Base-by-base conservation (phyloP, 2,329 filamentous ascomycete genomes). In the Tolypocladium guangdongense region DNA sequence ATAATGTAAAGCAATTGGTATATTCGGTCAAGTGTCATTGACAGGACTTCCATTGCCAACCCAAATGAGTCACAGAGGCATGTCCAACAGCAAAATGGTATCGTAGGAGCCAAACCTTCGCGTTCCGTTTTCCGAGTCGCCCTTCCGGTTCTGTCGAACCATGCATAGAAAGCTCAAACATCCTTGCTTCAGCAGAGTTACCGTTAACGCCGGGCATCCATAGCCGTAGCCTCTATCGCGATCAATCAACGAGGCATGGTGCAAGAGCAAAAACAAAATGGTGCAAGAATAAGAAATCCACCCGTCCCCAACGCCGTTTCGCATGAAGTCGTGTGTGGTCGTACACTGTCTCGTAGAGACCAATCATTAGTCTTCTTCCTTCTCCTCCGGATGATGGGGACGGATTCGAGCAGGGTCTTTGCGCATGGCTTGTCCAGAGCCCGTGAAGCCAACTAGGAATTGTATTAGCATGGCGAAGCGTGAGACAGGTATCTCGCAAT, bases 381-480 rank as follows among this genome's bases (percentile, higher is more conserved):
- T 86, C 63, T 80, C 84, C 61, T 84, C 78, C 69, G 92, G 83
- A 70, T 95, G 95, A 60, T 93, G 85, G 66, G 96, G 90, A 63
- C 90, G 86, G 67, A 81, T 86, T 64, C 91, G 81, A 57, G 85
- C 83, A 49, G 83, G 82, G 66, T 96, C 93, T 71, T 96, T 96
- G 62, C 90, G 88, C 93, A 97, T 97, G 60, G 87, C 80, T 71
- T 96, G 90, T 55, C 93, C 93, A 52, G 91, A 96, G 57, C 93
- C 93, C 10, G 90, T 96, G 66, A 99, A 96, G 36, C 93, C 93
- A 65, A 99, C 93, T 96, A 27, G 1, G 36, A 60, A 7, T 49
- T 22, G 18, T 6, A n/a, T 35, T 24, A 53, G 49, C 12, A 46
- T 33, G 14, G 2, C 32, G 32, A 16, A 10, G 32, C 33, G 18